Conservation (phyloP, 2,329 filamentous ascomycete species). For the Colletotrichum paranaense region DNA sequence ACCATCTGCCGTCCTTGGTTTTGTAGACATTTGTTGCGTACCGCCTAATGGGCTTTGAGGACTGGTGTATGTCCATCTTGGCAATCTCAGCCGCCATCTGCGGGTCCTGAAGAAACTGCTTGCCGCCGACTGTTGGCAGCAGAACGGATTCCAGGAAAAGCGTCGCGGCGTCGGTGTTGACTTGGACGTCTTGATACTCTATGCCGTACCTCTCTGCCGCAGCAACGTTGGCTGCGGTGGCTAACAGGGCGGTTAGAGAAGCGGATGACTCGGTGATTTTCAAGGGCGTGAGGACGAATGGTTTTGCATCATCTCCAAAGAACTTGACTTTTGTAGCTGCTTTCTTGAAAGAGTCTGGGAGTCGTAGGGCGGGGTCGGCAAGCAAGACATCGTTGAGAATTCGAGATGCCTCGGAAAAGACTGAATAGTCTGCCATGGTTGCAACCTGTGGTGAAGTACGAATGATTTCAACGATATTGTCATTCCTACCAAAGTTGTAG, state of each 20-base stretch:
- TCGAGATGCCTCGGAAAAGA: neutral
- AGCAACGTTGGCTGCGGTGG: slow-evolving; percentile 25
- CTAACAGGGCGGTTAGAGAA: slow-evolving; percentile 46
- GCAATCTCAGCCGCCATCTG: slow-evolving; percentile 40
- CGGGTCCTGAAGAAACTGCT: slow-evolving; percentile 35
- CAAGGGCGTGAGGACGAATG: slow-evolving; percentile 46
- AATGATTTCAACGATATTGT: no score
- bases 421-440: no score
- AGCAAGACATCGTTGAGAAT: slow-evolving; percentile 18
- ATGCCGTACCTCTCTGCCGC: slow-evolving; percentile 25
- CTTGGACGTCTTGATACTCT: slow-evolving; percentile 17
- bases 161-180: slow-evolving; percentile 35
- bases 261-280: slow-evolving; percentile 56
- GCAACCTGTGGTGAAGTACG: no score
- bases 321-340: slow-evolving; percentile 16
- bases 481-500: no score
- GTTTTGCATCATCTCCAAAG: slow-evolving; percentile 30
- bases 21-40: slow-evolving; percentile 48
- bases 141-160: slow-evolving; percentile 38
- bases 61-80: slow-evolving; percentile 22
- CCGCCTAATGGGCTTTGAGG: slow-evolving; percentile 42
- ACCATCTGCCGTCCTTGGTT: slow-evolving; percentile 47
- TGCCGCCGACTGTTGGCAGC: slow-evolving; percentile 33
- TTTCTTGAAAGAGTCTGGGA: neutral
- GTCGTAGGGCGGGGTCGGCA: neutral